Base-by-base conservation (phyloP, 805 yeast genomes). In the Wickerhamomyces bisporus region DNA sequence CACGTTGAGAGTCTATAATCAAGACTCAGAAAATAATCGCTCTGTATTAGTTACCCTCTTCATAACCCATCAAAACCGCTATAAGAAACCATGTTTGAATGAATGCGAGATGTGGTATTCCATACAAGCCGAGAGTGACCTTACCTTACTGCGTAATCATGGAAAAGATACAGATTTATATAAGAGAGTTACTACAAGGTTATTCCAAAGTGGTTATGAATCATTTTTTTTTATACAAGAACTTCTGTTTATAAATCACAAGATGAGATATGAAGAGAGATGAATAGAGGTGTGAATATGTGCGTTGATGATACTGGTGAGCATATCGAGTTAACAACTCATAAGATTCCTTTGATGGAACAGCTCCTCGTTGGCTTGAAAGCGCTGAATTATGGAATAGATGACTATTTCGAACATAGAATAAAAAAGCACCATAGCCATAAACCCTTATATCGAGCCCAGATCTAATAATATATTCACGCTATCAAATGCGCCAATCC, bases 381-480 rank as follows among this genome's bases (percentile, higher is more conserved):
- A 24, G 42, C 46, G 1, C 16, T 51, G 20, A 8, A 24, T 13
- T 48, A 48, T 37, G 52, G 53, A 3, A 42, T 47, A 23, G 36
- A 42, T 14, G 52, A 53, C 1, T 21, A 29, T 6, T 40, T 30
- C 33, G 41, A 42, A 10, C 34, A 47, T 38, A 20, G 47, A 12
- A 10, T 51, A 2, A 42, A 36, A n/a, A 23, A 44, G 52, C 15
- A 34, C 49, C 5, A 34, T 48, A n/a, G 35, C 40, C 1, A 30
- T 49, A 5, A 51, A 51, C 26, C 55, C 55, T 6, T 36, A 41
- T 12, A 36, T 51, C 8, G 35, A 35, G n/a, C 42, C 51, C 1
- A 35, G 37, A 3, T 13, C 30, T 1, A 34, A 29, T 11, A 30
- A 41, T 18, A 13, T 15, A 13, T 33, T 31, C 11, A 30, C 19